phyloP scores from a whole-genome alignment of 495 filamentous ascomycete genomes.

The Niebla homalea region DNA sequence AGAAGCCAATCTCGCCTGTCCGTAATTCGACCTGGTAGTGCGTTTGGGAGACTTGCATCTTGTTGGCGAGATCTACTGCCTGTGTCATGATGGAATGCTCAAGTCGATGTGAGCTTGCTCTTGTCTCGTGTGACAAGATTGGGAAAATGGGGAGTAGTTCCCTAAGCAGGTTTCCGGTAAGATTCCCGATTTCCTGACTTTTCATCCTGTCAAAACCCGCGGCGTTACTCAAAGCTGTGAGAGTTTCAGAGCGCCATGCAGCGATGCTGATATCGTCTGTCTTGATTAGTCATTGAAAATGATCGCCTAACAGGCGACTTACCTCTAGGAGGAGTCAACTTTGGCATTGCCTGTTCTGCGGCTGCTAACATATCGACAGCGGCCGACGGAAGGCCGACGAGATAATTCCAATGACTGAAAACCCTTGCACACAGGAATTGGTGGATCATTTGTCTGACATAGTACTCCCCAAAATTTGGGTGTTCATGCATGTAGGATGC shows the following conservation, averaged over 20 bases:
- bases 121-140: not conserved
- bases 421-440: not conserved
- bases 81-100: not conserved
- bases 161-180: not conserved
- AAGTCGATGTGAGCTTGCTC: not conserved
- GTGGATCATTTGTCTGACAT: not conserved
- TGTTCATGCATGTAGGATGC: not conserved
- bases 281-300: not conserved
- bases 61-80: conserved; percentile 4
- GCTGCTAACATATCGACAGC: not conserved
- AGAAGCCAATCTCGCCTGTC: too few relatives aligned
- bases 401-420: not conserved
- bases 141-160: not conserved
- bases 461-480: conserved; percentile 2
- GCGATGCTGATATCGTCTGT: conserved; percentile 3
- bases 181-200: not conserved
- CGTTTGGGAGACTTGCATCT: conserved; percentile 2
- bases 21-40: too few relatives aligned
- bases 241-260: conserved; percentile 14
- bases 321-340: conserved; percentile 9
- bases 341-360: conserved; percentile 4
- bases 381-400: not conserved
- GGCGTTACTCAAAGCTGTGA: conserved; percentile 1
- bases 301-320: not conserved
- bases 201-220: not conserved